These are phyloP conservation scores for Backusella liffmaniae DNA, from an alignment of 192 early-diverging fungal species.

Conservation along the genomic window DNA sequence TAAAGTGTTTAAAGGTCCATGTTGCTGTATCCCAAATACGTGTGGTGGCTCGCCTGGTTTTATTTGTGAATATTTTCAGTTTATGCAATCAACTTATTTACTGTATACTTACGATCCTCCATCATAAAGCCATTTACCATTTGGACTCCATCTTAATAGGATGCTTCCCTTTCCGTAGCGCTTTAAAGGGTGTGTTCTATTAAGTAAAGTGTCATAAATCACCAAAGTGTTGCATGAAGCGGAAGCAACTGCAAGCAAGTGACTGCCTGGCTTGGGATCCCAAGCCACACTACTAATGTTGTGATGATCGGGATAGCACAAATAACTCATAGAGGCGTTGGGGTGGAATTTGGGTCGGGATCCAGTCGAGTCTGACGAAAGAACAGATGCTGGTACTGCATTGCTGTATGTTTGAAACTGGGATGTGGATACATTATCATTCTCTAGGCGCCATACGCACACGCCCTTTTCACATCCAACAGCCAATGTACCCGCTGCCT, in stretches of 20 bases:
- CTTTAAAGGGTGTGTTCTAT: conserved; percentile 32
- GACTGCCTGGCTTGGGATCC: conserved; percentile 50
- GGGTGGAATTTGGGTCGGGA: background rate
- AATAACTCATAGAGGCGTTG: conserved; percentile 42
- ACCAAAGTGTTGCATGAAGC: conserved; percentile 31
- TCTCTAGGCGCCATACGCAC: conserved; percentile 47
- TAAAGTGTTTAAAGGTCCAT: conserved; percentile 36
- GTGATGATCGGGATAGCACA: conserved; percentile 34
- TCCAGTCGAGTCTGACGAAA: background rate
- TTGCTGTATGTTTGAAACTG: background rate
- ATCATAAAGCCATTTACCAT: conserved; percentile 46
- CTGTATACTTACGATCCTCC: conserved; percentile 36
- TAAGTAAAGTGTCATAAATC: conserved; percentile 46
- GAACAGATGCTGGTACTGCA: background rate
- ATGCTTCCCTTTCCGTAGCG: conserved; percentile 35
- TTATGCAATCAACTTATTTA: too few relatives aligned
- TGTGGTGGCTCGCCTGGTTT: conserved; percentile 26
- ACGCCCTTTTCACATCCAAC: conserved; percentile 51
- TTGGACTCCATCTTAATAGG: conserved; percentile 50
- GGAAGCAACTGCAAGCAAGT: conserved; percentile 41
- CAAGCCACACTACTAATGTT: conserved; percentile 46
- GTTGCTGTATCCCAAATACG: conserved; percentile 53
- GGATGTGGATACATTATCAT: too few relatives aligned
- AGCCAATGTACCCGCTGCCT: conserved; percentile 37
- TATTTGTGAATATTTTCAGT: background rate